Conservation (phyloP, 306 rosid genomes). For the Astragalus membranaceus region DNA sequence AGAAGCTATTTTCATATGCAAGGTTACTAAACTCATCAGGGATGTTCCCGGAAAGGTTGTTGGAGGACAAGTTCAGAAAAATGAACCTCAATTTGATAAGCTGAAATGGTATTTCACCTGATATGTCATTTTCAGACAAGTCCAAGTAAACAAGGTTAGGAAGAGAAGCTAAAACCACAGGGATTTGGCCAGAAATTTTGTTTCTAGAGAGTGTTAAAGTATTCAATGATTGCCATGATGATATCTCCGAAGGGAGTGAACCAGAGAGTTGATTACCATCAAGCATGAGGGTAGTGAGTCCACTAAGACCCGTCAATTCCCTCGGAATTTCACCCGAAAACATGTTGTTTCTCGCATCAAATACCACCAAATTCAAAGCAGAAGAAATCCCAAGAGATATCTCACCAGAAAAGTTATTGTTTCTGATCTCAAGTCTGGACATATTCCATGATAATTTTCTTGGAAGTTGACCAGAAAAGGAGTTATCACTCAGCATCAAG, state of each 20-base stretch:
- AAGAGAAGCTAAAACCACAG: slow-evolving; percentile 41
- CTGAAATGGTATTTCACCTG: slow-evolving; percentile 68
- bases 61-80: slow-evolving; percentile 76
- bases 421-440: slow-evolving; percentile 53
- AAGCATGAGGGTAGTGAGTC: slow-evolving; percentile 40
- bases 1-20: slow-evolving; percentile 59
- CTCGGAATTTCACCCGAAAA: slow-evolving; percentile 59
- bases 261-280: slow-evolving; percentile 70
- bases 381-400: slow-evolving; percentile 45
- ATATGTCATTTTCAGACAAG: slow-evolving; percentile 55
- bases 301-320: slow-evolving; percentile 48
- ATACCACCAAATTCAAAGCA: slow-evolving; percentile 39
- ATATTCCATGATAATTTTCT: slow-evolving; percentile 38
- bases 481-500: slow-evolving; percentile 56
- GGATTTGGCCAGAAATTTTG: slow-evolving; percentile 61
- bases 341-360: slow-evolving; percentile 61
- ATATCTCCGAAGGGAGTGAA: slow-evolving; percentile 46
- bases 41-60: slow-evolving; percentile 60
- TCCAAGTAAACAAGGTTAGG: slow-evolving; percentile 56
- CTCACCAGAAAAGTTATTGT: slow-evolving; percentile 65
- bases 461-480: slow-evolving; percentile 68
- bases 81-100: slow-evolving; percentile 41
- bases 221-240: slow-evolving; percentile 55
- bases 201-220: slow-evolving; percentile 58
- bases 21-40: slow-evolving; percentile 56